Conservation (phyloP, 2,329 filamentous ascomycete species). For the Colletotrichum godetiae region DNA sequence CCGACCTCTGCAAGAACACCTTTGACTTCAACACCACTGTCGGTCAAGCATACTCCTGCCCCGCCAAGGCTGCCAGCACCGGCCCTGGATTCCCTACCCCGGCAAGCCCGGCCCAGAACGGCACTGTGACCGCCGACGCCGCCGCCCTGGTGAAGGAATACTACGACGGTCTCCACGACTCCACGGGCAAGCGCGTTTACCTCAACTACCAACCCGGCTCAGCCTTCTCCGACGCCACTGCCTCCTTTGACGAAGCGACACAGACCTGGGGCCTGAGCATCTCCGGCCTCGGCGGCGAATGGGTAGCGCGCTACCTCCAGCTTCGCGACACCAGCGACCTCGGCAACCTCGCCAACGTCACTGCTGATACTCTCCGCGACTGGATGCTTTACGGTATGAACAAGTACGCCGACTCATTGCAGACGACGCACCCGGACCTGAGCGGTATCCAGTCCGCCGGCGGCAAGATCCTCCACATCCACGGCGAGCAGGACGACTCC, state of each 20-base stretch:
- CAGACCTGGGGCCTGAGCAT: constrained; percentile 34
- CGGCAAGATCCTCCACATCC: constrained; percentile 55
- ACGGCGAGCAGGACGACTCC: constrained; percentile 51
- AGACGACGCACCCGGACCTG: constrained; percentile 48
- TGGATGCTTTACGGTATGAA: constrained; percentile 63
- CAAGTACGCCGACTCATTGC: constrained; percentile 43
- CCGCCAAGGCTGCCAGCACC: constrained; percentile 52
- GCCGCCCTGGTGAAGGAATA: constrained; percentile 28
- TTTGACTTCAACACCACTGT: constrained; percentile 23
- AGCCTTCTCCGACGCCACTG: constrained; percentile 47
- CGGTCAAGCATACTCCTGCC: constrained; percentile 36
- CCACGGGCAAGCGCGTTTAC: constrained; percentile 48
- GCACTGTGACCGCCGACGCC: constrained; percentile 10
- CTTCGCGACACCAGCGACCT: constrained; percentile 47
- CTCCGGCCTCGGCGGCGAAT: constrained; percentile 38
- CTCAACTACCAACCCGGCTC: constrained; percentile 46
- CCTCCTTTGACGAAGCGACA: constrained; percentile 44
- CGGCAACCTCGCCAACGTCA: constrained; percentile 55
- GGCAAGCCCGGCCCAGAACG: constrained; percentile 40
- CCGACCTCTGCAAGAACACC: constrained; percentile 30
- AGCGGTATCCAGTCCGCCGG: constrained; percentile 47
- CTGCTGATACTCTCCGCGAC: constrained; percentile 62
- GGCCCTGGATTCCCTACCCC: constrained; percentile 42
- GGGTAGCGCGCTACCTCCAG: constrained; percentile 52
- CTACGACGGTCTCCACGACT: constrained; percentile 49